phyloP scores from a whole-genome alignment of 2,329 filamentous ascomycete species.

The Chrysosporium keratinophilum region DNA sequence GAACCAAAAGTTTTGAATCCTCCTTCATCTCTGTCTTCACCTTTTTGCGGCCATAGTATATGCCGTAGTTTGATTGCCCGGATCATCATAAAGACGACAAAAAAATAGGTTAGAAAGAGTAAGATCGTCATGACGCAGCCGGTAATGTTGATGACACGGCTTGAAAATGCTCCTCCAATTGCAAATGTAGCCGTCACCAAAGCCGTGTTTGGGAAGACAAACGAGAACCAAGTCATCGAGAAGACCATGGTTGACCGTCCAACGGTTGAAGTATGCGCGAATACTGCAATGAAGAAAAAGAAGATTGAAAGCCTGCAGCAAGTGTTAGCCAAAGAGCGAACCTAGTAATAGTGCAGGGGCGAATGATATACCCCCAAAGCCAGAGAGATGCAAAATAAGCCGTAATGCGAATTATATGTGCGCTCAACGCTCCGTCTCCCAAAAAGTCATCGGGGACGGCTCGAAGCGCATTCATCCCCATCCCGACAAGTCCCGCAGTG shows the following conservation, averaged over 20 bases:
- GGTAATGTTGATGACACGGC: constrained; percentile 51
- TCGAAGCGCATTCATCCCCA: constrained; percentile 43
- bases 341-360: background rate
- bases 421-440: constrained; percentile 46
- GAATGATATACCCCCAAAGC: constrained; percentile 54
- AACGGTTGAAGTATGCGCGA: constrained; percentile 60
- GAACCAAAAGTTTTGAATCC: constrained; percentile 40
- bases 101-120: constrained; percentile 56
- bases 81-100: constrained; percentile 61
- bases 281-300: constrained; percentile 74
- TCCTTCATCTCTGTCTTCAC: constrained; percentile 53
- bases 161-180: constrained; percentile 53
- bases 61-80: constrained; percentile 54
- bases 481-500: constrained; percentile 49
- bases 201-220: constrained; percentile 71
- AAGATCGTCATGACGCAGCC: constrained; percentile 58
- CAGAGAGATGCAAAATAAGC: constrained; percentile 60
- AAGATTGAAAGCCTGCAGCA: constrained; percentile 57
- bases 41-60: constrained; percentile 67
- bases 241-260: constrained; percentile 55
- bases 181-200: constrained; percentile 62
- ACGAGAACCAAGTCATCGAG: constrained; percentile 78
- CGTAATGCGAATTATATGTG: constrained; percentile 45
- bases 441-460: constrained; percentile 47
- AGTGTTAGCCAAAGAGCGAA: background rate